Base-by-base conservation (phyloP, 306 rosid species). In the Casuarina glauca region DNA sequence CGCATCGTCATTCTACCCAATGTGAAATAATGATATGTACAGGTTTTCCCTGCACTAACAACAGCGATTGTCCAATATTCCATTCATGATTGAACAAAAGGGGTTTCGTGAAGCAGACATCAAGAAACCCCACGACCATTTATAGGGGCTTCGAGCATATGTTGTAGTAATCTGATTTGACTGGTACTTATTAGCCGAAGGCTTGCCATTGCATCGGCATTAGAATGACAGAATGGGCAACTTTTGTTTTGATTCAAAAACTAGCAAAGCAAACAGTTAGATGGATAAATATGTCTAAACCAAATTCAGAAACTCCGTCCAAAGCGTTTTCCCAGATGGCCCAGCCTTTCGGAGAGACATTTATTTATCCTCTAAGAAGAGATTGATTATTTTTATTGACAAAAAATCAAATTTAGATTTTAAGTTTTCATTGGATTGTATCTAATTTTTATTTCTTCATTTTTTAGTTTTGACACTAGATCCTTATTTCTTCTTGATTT, bases 71-170 rank as follows among this genome's bases (percentile, higher is more conserved):
- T 50, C 45, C 36, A 45, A 69, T 60, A 49, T 50, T 72, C 36
- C 7, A 79, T 73, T 79, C 52, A 35, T 58, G 63, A 63, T 17
- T 64, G 78, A 73, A 63, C 82, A 79, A 73, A 53, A 6, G 5
- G 64, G 7, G 52, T 63, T 42, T 35, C 57, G 69, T 26, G 50
- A 73, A 53, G 17, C 51, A 35, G 67, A 64, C 17, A n/a, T 66
- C 48, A 74, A 51, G 53, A 74, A 67, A 53, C 39, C 74, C 46
- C 4, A 36, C 36, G 19, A 71, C 69, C 61, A 42, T 64, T 64
- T 73, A 6, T 44, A 53, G 50, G 42, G 53, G 44, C 5, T 26
- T 42, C 1, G 9, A 45, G 19, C 73, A 72, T 26, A 8, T 20
- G 39, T 20, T 58, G 35, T 19, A 58, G 73, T 57, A 16, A 63